Percentiles rank a stretch among this genome's conserved stretches.
phyloP scores from a whole-genome alignment of 176 grass and related monocot species.

The Ensete ventricosum region DNA sequence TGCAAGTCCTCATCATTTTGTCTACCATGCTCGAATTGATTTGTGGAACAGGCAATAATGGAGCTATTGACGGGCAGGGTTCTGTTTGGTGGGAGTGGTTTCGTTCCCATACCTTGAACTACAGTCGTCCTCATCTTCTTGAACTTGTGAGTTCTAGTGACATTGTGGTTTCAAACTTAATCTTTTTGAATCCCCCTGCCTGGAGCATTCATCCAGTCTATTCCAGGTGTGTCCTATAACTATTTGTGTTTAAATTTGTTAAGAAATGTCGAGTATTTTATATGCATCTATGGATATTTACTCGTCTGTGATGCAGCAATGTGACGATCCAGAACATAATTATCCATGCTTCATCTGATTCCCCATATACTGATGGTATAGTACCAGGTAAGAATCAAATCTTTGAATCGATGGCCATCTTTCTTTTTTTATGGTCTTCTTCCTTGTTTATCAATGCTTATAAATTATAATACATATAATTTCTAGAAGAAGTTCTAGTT shows the following conservation, averaged over 20 bases:
- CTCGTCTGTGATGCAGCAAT: conserved; percentile 36
- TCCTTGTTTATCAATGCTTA: too few relatives aligned
- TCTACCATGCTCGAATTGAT: neutral
- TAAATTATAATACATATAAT: too few relatives aligned
- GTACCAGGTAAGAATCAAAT: conserved; percentile 52
- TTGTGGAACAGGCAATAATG: conserved; percentile 47
- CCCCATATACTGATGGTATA: conserved; percentile 69
- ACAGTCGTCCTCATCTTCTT: conserved; percentile 83
- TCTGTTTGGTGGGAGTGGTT: conserved; percentile 87
- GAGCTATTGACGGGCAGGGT: conserved; percentile 78
- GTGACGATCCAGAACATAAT: conserved; percentile 64
- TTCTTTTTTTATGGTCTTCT: neutral
- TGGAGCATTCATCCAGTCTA: conserved; percentile 93
- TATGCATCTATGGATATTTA: neutral
- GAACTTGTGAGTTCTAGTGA: conserved; percentile 61
- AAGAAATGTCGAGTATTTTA: conserved; percentile 2
- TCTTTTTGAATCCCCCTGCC: conserved; percentile 75
- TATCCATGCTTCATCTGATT: conserved; percentile 46
- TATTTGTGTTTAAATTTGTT: neutral
- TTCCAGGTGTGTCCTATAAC: conserved; percentile 36
- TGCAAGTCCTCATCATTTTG: neutral
- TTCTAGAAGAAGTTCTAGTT: too few relatives aligned
- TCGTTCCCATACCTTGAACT: conserved; percentile 46
- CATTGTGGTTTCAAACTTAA: conserved; percentile 76
- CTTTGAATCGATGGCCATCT: neutral